Percentiles rank a stretch among this genome's conserved stretches.
Conservation (phyloP, 2,329 filamentous ascomycete species). For the Cladosporium halotolerans region DNA sequence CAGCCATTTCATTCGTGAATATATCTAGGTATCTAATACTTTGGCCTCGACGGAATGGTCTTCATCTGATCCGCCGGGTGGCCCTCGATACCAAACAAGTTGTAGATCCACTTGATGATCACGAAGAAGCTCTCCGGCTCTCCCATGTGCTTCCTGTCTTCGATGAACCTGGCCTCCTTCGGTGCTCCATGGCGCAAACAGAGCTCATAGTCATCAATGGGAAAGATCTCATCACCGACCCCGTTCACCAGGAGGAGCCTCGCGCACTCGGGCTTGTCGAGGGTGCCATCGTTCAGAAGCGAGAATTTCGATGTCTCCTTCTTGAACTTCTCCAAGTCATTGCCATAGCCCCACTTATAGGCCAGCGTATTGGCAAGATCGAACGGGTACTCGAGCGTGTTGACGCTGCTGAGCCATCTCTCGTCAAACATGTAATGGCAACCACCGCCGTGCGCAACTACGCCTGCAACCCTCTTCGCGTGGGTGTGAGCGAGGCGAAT, state of each 20-base stretch:
- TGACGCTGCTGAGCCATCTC: constrained; percentile 49
- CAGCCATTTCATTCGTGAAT: not conserved
- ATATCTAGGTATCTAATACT: constrained; percentile 26
- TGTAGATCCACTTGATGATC: constrained; percentile 45
- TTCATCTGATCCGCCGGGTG: constrained; percentile 40
- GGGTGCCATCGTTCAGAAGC: constrained; percentile 49
- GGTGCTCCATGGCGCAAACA: constrained; percentile 47
- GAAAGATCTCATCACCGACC: constrained; percentile 55
- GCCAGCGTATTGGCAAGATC: constrained; percentile 48
- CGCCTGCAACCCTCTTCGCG: constrained; percentile 43
- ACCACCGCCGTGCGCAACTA: constrained; percentile 51
- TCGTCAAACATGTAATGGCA: constrained; percentile 53
- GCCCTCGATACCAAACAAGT: constrained; percentile 39
- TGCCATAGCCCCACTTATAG: constrained; percentile 43
- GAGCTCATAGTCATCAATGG: constrained; percentile 54
- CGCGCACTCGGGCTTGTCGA: constrained; percentile 45
- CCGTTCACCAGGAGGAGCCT: constrained; percentile 52
- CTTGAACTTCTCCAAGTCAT: constrained; percentile 42
- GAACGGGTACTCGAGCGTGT: constrained; percentile 55
- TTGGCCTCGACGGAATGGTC: constrained; percentile 42
- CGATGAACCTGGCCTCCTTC: constrained; percentile 47
- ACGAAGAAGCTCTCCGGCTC: constrained; percentile 45
- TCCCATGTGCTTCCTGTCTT: constrained; percentile 44
- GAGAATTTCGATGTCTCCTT: constrained; percentile 48
- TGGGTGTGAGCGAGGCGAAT: constrained; percentile 55